Evolutionary conservation across 1,139 yeast genomes (phyloP).

Genomic region (Petasospora fabianii): DNA sequence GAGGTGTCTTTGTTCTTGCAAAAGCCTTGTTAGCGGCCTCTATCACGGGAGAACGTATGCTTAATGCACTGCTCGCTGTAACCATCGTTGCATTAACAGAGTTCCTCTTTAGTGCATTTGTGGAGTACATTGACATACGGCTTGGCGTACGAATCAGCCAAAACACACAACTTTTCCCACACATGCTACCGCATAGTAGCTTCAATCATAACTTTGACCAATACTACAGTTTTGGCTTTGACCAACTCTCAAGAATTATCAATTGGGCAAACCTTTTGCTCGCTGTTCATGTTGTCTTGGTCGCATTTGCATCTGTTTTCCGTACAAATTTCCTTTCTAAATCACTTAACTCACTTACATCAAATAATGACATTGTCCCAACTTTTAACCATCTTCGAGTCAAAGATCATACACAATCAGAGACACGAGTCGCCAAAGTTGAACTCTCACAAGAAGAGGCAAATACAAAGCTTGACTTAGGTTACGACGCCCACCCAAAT

Average conservation of each 20-base stretch:
- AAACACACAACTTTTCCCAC: slow-evolving; percentile 13
- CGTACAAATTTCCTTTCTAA: slow-evolving; percentile 32
- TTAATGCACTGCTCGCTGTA: slow-evolving; percentile 12
- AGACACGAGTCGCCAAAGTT: slow-evolving; percentile 10
- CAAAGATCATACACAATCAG: slow-evolving; percentile 11
- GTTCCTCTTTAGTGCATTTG: slow-evolving; percentile 4
- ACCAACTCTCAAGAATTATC: slow-evolving; percentile 24
- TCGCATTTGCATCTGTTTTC: slow-evolving; percentile 36
- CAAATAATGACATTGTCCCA: slow-evolving; percentile 7
- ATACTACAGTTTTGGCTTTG: slow-evolving; percentile 5
- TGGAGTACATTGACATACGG: slow-evolving; percentile 6
- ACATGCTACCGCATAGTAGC: slow-evolving; percentile 12
- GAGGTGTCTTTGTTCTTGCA: slow-evolving; percentile 40
- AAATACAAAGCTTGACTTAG: slow-evolving; percentile 3
- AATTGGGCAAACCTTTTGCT: slow-evolving; percentile 31
- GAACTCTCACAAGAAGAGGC: slow-evolving; percentile 11
- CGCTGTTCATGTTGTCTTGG: slow-evolving; percentile 39
- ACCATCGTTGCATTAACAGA: slow-evolving; percentile 8
- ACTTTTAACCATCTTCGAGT: slow-evolving; percentile 6
- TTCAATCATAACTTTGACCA: slow-evolving; percentile 3
- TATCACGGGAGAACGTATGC: slow-evolving; percentile 14
- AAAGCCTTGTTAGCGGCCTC: slow-evolving; percentile 45
- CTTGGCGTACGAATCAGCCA: slow-evolving; percentile 7
- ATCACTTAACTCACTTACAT: slow-evolving; percentile 34
- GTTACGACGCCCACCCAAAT: slow-evolving; percentile 1